These are phyloP conservation scores for Irpex sp. DNA, from an alignment of 1,284 basidiomycete genomes.

Conservation along the genomic window DNA sequence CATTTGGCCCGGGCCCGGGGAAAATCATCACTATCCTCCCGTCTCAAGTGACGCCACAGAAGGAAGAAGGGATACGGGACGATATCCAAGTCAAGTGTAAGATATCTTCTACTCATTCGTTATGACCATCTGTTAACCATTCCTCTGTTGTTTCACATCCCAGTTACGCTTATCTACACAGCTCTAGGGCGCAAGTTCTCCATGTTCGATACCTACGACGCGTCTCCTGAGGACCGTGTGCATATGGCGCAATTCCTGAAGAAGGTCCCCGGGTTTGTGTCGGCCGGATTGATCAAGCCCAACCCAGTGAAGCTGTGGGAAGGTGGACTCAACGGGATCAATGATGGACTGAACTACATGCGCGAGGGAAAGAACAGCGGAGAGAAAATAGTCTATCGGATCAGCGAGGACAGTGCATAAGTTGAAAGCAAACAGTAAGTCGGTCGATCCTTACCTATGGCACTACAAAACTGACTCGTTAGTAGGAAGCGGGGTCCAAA, in stretches of 20 bases:
- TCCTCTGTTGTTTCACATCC: no score
- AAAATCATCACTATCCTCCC: not conserved
- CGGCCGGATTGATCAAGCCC: not conserved
- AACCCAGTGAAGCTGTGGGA: constrained; percentile 13
- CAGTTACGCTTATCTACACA: not conserved
- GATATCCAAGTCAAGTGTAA: no score
- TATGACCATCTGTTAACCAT: no score
- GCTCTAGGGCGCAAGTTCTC: not conserved
- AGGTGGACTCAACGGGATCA: constrained; percentile 15
- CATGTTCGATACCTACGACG: not conserved
- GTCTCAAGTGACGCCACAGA: not conserved
- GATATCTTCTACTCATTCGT: no score
- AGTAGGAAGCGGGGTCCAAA: no score
- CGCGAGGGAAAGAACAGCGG: constrained; percentile 18
- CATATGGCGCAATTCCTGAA: not conserved
- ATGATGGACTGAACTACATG: constrained; percentile 17
- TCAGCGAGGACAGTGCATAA: not conserved
- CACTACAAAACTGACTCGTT: no score
- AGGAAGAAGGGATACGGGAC: no score
- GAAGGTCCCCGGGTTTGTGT: not conserved
- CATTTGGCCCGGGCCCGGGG: constrained; percentile 12
- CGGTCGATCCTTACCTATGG: no score
- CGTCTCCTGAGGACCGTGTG: not conserved
- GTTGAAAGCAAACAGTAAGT: no score
- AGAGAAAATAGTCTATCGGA: constrained; percentile 20